Evolutionary conservation across 1,284 basidiomycete species (phyloP), one percentile per base, ranked within the genome.

Genomic region (Schizophyllum amplum): DNA sequence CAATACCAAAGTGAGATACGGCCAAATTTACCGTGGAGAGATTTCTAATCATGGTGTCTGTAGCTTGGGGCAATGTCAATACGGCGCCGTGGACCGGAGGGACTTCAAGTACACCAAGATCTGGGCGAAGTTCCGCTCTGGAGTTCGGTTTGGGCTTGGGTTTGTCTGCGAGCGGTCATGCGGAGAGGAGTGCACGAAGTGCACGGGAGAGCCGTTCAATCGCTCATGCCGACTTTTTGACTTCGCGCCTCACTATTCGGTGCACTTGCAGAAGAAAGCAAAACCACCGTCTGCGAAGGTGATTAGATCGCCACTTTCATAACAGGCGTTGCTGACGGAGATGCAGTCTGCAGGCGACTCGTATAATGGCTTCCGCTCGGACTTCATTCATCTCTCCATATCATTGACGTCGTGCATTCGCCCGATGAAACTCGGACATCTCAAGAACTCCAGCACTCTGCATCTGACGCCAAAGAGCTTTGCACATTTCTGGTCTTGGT

Each of bases 401-500:
- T 98, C 94, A 0, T 76, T 98, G 59, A 82, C 83, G 42, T 92
- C 92, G 4, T 86, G 82, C 4, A 64, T 63, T 60, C 69, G 56
- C 63, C 65, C 58, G 68, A 62, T 60, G 63, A 69, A 64, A 67
- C 61, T 58, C 61, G 55, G 61, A 55, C 57, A 59, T 53, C 54
- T 59, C 23, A 55, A 65, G 33, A 59, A 66, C 47, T 70, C 77
- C 2, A 98, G 90, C 72, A 92, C 83, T 65, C 75, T 98, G 57
- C 91, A 98, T 72, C 81, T 98, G 47, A 92, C 88, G 1, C 93
- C 95, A 0, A 86, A 90, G 63, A 80, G 86, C 0, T 95, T 94
- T 66, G 80, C 91, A 4, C 92, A 95, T 69, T 98, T 99, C 72
- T 93, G 87, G 81, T 80, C 87, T 0, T 98, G 95, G 95, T 95